These are phyloP conservation scores for Dinochytrium kinnereticum DNA, from an alignment of 371 early-diverging fungal species.

Conservation along the genomic window DNA sequence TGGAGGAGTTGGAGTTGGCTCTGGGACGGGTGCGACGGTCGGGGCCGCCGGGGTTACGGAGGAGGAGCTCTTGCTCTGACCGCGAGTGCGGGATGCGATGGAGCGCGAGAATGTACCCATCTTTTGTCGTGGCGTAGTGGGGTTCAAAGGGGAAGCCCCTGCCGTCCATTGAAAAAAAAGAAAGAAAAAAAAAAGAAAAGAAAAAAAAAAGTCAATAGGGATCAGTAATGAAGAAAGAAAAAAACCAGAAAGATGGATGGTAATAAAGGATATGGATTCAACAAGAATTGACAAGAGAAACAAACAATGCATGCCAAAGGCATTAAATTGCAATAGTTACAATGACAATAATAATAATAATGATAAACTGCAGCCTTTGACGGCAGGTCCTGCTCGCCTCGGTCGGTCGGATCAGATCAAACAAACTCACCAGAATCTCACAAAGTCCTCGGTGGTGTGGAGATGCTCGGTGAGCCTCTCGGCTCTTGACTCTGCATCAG, in stretches of 20 bases:
- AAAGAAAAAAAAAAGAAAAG: neutral
- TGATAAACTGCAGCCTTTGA: too few species aligned
- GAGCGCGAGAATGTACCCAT: constrained; percentile 86
- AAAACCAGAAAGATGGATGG: too few species aligned
- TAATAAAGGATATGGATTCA: too few species aligned
- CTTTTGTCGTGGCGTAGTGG: constrained; percentile 84
- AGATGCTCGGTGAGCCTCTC: constrained; percentile 67
- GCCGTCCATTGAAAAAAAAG: constrained; percentile 22
- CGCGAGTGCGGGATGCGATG: constrained; percentile 76
- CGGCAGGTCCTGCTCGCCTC: too few species aligned
- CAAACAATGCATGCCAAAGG: too few species aligned
- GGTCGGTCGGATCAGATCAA: too few species aligned
- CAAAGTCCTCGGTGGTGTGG: constrained; percentile 69
- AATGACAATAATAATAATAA: too few species aligned
- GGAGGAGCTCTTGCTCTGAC: neutral
- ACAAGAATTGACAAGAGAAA: too few species aligned
- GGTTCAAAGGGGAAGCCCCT: constrained; percentile 84
- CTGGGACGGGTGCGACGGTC: neutral
- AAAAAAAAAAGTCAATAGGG: too few species aligned
- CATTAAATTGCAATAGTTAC: too few species aligned
- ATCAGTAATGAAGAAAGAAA: too few species aligned
- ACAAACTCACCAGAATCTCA: constrained; percentile 60
- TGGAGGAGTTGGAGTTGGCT: constrained; percentile 8
- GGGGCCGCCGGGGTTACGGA: neutral
- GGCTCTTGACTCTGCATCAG: constrained; percentile 54